Evolutionary conservation across 2,329 filamentous ascomycete species (phyloP).

Genomic region (Hypomyces perniciosus): DNA sequence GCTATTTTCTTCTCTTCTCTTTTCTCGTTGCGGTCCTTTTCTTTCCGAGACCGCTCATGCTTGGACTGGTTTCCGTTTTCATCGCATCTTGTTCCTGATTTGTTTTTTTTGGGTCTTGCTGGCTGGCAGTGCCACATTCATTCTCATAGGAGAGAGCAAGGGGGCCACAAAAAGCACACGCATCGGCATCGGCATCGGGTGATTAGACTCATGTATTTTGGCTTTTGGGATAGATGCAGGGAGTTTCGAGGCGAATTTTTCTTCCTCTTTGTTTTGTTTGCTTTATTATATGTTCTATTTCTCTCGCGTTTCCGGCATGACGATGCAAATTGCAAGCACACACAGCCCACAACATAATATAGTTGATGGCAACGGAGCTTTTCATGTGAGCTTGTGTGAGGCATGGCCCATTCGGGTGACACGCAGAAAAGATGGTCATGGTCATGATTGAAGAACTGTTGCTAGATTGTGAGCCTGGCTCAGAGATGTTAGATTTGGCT

Average conservation of each 20-base stretch:
- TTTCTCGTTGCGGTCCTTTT: background rate
- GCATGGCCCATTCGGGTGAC: too few relatives aligned
- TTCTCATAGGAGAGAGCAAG: background rate
- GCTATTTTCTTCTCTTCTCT: background rate
- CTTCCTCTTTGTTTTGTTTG: background rate
- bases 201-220: constrained; percentile 10
- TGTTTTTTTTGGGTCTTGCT: background rate
- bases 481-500: too few relatives aligned
- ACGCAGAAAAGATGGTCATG: too few relatives aligned
- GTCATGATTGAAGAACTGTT: too few relatives aligned
- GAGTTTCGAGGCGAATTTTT: background rate
- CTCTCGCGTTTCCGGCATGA: background rate
- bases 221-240: constrained; percentile 8
- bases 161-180: constrained; percentile 2
- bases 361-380: too few relatives aligned
- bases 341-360: too few relatives aligned
- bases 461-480: too few relatives aligned
- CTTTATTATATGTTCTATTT: background rate
- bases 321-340: too few relatives aligned
- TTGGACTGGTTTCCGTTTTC: background rate
- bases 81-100: background rate
- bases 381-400: too few relatives aligned
- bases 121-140: background rate
- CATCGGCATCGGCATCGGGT: constrained; percentile 4
- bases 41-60: background rate